A percentile compares a stretch with the other conserved stretches of the same genome.
These are phyloP conservation scores for Clohesyomyces aquaticus DNA, from an alignment of 495 filamentous ascomycete species.

Conservation along the genomic window DNA sequence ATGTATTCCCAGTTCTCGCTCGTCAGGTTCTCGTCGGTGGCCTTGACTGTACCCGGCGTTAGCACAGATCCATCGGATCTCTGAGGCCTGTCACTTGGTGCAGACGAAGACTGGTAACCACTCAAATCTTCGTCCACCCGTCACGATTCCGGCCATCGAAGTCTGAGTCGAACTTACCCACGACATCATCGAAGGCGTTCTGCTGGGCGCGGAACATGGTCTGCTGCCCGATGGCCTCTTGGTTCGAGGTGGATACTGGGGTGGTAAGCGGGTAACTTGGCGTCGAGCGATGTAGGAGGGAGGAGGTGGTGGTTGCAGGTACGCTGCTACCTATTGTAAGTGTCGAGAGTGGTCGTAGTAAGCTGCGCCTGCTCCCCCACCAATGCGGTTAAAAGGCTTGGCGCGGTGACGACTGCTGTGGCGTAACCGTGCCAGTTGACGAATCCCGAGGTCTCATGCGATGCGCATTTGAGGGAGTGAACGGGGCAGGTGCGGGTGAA, in stretches of 20 bases:
- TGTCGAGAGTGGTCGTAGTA: not conserved
- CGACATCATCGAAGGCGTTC: constrained; percentile 79
- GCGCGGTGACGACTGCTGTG: constrained; percentile 15
- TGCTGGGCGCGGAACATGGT: constrained; percentile 81
- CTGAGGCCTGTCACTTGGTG: not conserved
- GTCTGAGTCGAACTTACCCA: constrained; percentile 62
- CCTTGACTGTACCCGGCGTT: constrained; percentile 70
- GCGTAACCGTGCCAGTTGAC: not conserved
- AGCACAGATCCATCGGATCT: constrained; percentile 18
- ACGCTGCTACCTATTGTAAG: not conserved
- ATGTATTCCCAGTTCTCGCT: constrained; percentile 99
- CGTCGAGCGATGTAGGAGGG: not conserved
- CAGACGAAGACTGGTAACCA: not conserved
- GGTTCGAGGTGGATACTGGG: not conserved
- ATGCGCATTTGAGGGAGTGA: not conserved
- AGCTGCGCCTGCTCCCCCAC: constrained; percentile 14
- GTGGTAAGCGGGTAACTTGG: not conserved
- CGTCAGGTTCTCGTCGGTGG: constrained; percentile 97
- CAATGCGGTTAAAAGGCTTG: not conserved
- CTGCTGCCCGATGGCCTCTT: not conserved
- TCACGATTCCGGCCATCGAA: not conserved
- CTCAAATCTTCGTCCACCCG: no score
- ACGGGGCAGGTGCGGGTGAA: constrained; percentile 1
- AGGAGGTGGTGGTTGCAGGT: not conserved
- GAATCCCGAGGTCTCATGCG: not conserved